Conservation (phyloP, 257 asterid species). For the Capsicum rhomboideum region DNA sequence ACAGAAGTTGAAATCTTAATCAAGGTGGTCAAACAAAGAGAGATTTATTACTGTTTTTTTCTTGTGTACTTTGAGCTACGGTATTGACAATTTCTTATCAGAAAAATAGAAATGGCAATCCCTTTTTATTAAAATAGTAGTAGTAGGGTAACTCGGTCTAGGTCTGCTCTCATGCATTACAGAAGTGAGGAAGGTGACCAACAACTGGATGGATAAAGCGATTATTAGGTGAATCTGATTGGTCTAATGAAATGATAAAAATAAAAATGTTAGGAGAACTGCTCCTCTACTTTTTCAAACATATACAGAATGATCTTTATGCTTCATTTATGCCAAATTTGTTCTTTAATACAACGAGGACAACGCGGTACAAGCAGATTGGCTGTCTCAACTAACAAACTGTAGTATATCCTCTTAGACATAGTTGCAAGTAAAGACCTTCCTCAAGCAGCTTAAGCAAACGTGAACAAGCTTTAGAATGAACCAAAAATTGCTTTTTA, state of each 20-base stretch:
- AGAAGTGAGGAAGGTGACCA: neutral
- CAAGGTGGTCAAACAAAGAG: neutral
- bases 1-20: neutral
- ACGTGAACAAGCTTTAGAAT: neutral
- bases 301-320: neutral
- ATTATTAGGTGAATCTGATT: constrained; percentile 8
- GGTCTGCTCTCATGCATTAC: neutral
- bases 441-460: neutral
- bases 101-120: neutral
- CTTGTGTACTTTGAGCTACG: neutral
- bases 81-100: neutral
- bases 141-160: neutral
- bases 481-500: neutral
- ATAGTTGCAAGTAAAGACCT: neutral
- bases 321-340: neutral
- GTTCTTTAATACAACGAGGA: neutral
- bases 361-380: neutral
- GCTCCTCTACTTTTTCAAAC: constrained; percentile 6
- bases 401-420: neutral
- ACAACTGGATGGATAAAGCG: neutral
- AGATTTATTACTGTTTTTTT: neutral
- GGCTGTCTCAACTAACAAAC: neutral
- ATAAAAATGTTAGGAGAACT: constrained; percentile 10
- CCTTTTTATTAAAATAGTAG: neutral
- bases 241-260: neutral